Evolutionary conservation across 1,139 yeast species (phyloP).

Genomic region (Chernovozyma aurita): DNA sequence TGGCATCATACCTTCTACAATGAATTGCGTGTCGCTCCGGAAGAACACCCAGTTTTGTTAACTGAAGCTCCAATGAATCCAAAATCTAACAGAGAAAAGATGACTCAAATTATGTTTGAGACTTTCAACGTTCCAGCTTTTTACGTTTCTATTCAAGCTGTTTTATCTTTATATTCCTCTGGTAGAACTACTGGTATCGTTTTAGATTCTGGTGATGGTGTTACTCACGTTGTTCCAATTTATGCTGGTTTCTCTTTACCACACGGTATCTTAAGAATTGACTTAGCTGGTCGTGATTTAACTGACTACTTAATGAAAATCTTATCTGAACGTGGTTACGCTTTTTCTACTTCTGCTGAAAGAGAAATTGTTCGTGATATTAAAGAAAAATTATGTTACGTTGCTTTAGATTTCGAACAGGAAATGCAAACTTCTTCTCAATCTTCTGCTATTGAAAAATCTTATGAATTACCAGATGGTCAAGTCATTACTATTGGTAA

Average conservation of each 20-base stretch:
- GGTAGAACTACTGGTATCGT: slow-evolving; percentile 99
- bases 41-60: slow-evolving; percentile 96
- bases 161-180: slow-evolving; percentile 93
- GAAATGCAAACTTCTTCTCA: slow-evolving; percentile 99
- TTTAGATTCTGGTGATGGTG: slow-evolving; percentile 99
- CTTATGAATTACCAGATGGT: slow-evolving; percentile 99
- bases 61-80: slow-evolving; percentile 99
- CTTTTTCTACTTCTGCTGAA: slow-evolving; percentile 98
- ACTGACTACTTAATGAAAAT: slow-evolving; percentile 99
- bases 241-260: slow-evolving; percentile 99
- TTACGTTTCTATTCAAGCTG: slow-evolving; percentile 98
- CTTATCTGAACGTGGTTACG: slow-evolving; percentile 97
- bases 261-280: slow-evolving; percentile 97
- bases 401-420: slow-evolving; percentile 94
- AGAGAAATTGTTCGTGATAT: slow-evolving; percentile 99
- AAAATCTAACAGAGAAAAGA: slow-evolving; percentile 98
- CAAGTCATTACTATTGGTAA: slow-evolving; percentile 99
- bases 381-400: slow-evolving; percentile 98
- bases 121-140: slow-evolving; percentile 99
- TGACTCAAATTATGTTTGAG: slow-evolving; percentile 98
- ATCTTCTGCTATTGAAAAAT: slow-evolving; percentile 96
- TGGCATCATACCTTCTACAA: slow-evolving; percentile 98
- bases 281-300: slow-evolving; percentile 99
- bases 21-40: slow-evolving; percentile 97
- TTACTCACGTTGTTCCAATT: slow-evolving; percentile 99